Evolutionary conservation across 257 asterid species (phyloP).

Genomic region (Nicotiana otophora): DNA sequence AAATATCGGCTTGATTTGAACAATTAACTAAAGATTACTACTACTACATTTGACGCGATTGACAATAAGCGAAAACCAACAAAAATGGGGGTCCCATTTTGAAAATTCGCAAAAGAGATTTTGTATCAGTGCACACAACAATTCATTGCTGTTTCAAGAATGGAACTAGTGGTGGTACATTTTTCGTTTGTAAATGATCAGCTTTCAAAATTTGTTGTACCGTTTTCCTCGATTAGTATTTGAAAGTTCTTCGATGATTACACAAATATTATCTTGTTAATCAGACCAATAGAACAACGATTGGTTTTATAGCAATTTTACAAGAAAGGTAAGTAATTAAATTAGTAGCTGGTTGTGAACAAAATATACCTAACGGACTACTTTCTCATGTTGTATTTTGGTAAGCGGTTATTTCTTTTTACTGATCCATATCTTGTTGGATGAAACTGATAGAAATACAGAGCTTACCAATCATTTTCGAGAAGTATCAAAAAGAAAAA

Average conservation of each 20-base stretch:
- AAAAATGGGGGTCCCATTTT: not conserved
- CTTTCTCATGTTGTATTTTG: too few species aligned
- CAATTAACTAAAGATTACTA: not conserved
- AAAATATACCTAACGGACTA: too few species aligned
- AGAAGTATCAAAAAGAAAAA: too few species aligned
- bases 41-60: not conserved
- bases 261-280: too few species aligned
- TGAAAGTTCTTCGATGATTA: not conserved
- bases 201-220: not conserved
- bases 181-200: too few species aligned
- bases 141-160: too few species aligned
- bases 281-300: too few species aligned
- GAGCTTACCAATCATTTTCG: too few species aligned
- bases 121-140: not conserved
- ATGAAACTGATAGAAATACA: not conserved
- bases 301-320: too few species aligned
- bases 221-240: not conserved
- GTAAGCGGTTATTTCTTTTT: too few species aligned
- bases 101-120: not conserved
- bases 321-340: too few species aligned
- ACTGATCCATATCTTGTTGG: not conserved
- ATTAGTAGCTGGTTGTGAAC: not conserved
- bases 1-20: not conserved
- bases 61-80: not conserved
- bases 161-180: too few species aligned